Evolutionary conservation across 768 basidiomycete genomes (phyloP).

Genomic region (Trametes cubensis): DNA sequence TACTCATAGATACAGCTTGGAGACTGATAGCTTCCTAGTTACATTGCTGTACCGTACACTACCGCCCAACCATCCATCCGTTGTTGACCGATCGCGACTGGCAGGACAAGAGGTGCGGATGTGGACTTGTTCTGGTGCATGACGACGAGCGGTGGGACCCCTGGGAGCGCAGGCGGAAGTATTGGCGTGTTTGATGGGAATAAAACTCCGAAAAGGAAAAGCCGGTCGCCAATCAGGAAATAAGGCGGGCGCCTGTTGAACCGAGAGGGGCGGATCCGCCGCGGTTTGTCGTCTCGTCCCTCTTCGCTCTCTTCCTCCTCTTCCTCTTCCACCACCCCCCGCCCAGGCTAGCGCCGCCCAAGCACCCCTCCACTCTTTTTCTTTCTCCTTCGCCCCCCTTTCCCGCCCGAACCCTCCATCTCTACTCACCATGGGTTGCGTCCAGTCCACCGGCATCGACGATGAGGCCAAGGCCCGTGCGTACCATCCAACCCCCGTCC

Average conservation of each 20-base stretch:
- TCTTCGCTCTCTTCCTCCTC: conserved; percentile 11
- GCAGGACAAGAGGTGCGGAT: too few relatives aligned
- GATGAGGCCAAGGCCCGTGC: conserved; percentile 83
- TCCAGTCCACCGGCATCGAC: conserved; percentile 69
- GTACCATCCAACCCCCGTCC: conserved; percentile 30
- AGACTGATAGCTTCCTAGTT: neutral
- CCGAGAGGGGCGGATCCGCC: conserved; percentile 8
- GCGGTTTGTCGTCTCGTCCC: neutral
- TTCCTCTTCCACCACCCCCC: conserved; percentile 19
- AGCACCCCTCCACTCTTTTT: conserved; percentile 16
- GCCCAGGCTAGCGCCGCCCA: conserved; percentile 15
- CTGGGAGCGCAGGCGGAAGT: neutral
- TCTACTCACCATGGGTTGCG: conserved; percentile 64
- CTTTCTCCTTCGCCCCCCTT: conserved; percentile 8
- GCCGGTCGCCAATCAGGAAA: conserved; percentile 16
- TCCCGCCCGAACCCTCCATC: conserved; percentile 21
- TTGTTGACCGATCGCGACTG: too few relatives aligned
- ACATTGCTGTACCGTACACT: conserved; percentile 2
- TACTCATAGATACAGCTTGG: conserved; percentile 15
- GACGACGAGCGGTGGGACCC: conserved; percentile 1
- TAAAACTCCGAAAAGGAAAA: neutral
- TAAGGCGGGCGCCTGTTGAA: conserved; percentile 7
- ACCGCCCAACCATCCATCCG: neutral
- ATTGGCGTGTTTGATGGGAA: neutral
- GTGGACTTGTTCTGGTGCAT: neutral